These are phyloP conservation scores for Suillus bovinus DNA, from an alignment of 768 basidiomycete genomes.

Conservation along the genomic window DNA sequence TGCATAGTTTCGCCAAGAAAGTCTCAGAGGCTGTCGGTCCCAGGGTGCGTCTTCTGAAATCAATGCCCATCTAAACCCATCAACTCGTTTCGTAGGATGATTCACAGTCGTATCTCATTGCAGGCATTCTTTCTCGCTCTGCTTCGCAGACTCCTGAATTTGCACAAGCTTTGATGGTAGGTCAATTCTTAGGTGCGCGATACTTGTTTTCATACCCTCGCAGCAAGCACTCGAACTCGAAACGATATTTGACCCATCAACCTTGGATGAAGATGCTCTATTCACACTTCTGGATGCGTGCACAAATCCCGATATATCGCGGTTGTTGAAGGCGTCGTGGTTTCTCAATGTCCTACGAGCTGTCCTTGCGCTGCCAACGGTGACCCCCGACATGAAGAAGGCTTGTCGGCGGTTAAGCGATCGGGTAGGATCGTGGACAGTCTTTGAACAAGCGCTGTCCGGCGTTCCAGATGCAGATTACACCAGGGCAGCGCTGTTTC, in stretches of 20 bases:
- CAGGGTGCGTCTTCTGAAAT: conserved; percentile 42
- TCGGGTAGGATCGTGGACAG: conserved; percentile 58
- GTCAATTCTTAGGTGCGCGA: conserved; percentile 2
- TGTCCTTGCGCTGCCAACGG: conserved; percentile 29
- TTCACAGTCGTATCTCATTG: conserved; percentile 59
- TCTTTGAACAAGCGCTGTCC: conserved; percentile 61
- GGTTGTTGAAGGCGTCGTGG: conserved; percentile 43
- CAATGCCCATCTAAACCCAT: conserved; percentile 7
- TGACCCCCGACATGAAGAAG: conserved; percentile 42
- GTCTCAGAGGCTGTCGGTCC: conserved; percentile 55
- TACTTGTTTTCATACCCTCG: conserved; percentile 14
- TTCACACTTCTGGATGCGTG: conserved; percentile 62
- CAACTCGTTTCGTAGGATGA: conserved; percentile 38
- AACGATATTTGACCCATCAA: conserved; percentile 52
- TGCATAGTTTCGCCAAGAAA: conserved; percentile 56
- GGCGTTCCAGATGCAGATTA: conserved; percentile 53
- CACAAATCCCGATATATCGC: conserved; percentile 64
- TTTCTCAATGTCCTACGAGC: conserved; percentile 40
- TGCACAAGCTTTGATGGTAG: conserved; percentile 46
- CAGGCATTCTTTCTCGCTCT: conserved; percentile 60
- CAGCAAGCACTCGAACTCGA: conserved; percentile 61
- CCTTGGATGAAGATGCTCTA: conserved; percentile 56
- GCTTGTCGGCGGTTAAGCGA: conserved; percentile 47
- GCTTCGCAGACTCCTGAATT: conserved; percentile 64
- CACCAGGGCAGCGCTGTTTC: conserved; percentile 43